These are phyloP conservation scores for Fusarium paranaense DNA, from an alignment of 2,329 filamentous ascomycete genomes.

Conservation along the genomic window DNA sequence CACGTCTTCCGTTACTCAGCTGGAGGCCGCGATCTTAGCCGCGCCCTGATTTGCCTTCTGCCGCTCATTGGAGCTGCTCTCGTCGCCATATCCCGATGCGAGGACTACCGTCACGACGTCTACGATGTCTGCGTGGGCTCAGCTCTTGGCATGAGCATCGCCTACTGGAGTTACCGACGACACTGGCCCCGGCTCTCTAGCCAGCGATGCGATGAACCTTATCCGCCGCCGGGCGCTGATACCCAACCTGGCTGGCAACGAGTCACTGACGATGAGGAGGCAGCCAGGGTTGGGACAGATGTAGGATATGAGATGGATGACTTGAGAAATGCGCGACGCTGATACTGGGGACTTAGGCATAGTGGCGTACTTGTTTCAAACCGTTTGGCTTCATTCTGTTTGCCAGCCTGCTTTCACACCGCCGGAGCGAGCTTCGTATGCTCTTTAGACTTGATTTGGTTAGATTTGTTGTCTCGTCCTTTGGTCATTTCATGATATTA, in stretches of 20 bases:
- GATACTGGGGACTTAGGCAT: conserved; percentile 42
- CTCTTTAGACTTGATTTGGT: conserved; percentile 22
- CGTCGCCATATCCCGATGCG: conserved; percentile 75
- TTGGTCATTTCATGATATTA: conserved; percentile 48
- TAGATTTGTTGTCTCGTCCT: conserved; percentile 23
- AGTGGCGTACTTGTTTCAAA: conserved; percentile 29
- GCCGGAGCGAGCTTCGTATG: background rate
- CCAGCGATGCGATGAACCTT: conserved; percentile 67
- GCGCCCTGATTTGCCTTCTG: conserved; percentile 66
- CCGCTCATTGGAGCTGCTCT: conserved; percentile 73
- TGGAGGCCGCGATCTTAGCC: conserved; percentile 63
- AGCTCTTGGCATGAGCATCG: conserved; percentile 68
- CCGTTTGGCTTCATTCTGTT: conserved; percentile 13
- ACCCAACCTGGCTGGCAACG: conserved; percentile 53
- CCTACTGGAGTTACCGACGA: conserved; percentile 74
- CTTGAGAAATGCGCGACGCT: conserved; percentile 40
- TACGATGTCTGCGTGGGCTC: conserved; percentile 75
- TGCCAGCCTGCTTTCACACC: conserved; percentile 17
- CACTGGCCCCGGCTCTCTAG: conserved; percentile 71
- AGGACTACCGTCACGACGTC: conserved; percentile 79
- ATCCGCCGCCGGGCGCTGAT: conserved; percentile 59
- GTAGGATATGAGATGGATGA: conserved; percentile 54
- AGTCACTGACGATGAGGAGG: conserved; percentile 67
- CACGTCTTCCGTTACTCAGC: conserved; percentile 63
- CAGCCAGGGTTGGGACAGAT: conserved; percentile 47